Percentiles rank a stretch among this genome's conserved stretches.
Evolutionary conservation across 2,329 filamentous ascomycete genomes (phyloP).

Genomic region (Tolypocladium tundrense): DNA sequence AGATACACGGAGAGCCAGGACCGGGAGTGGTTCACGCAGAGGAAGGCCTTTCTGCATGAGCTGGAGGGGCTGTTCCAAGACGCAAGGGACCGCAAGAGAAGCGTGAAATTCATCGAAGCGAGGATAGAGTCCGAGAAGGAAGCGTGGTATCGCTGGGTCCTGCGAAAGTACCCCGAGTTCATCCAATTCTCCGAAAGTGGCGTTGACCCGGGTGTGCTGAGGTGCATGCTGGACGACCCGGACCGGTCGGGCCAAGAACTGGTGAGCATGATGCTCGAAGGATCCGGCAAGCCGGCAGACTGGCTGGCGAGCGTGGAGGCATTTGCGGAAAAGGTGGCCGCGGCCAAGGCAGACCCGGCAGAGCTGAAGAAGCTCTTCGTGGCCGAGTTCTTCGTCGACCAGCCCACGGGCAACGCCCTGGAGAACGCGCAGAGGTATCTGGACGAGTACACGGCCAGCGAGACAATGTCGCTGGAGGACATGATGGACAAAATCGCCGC

Average conservation of each 20-base stretch:
- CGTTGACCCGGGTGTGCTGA: slow-evolving; percentile 20
- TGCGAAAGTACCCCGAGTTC: slow-evolving; percentile 28
- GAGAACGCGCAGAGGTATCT: slow-evolving; percentile 27
- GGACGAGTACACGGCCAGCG: slow-evolving; percentile 21
- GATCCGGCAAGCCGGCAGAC: slow-evolving; percentile 21
- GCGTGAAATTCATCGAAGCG: slow-evolving; percentile 35
- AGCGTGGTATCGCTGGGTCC: slow-evolving; percentile 40
- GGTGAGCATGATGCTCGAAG: slow-evolving; percentile 24
- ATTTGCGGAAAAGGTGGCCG: slow-evolving; percentile 22
- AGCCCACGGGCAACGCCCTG: slow-evolving; percentile 20
- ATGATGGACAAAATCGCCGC: slow-evolving; percentile 22
- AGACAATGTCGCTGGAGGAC: slow-evolving; percentile 19
- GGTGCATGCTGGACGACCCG: slow-evolving; percentile 25
- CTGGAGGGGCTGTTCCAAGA: slow-evolving; percentile 39
- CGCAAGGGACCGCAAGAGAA: slow-evolving; percentile 31
- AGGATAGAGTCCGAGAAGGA: slow-evolving; percentile 41
- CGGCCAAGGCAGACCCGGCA: slow-evolving; percentile 17
- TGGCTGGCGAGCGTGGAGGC: slow-evolving; percentile 22
- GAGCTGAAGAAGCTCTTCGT: slow-evolving; percentile 29
- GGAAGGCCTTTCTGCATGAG: slow-evolving; percentile 37
- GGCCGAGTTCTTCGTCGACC: slow-evolving; percentile 29
- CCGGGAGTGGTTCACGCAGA: slow-evolving; percentile 41
- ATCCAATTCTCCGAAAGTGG: slow-evolving; percentile 20
- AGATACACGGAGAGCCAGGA: slow-evolving; percentile 23
- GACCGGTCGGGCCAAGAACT: slow-evolving; percentile 26